Percentiles rank a stretch among this genome's conserved stretches.
These are phyloP conservation scores for Brachypodium distachyon DNA, from an alignment of 202 grass and related monocot species.

Conservation along the genomic window DNA sequence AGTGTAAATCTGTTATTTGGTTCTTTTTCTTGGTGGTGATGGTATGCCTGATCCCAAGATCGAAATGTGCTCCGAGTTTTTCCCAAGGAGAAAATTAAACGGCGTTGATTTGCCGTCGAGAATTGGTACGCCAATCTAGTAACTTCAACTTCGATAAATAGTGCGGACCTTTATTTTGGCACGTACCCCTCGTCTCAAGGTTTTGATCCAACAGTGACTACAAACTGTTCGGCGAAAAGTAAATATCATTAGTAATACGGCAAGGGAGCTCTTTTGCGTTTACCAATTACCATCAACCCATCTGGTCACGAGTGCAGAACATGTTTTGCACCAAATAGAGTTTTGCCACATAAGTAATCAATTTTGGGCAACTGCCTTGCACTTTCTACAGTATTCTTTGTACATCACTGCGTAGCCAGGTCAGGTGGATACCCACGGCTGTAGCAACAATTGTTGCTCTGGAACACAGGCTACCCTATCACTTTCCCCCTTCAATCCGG, in stretches of 20 bases:
- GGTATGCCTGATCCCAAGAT: not conserved
- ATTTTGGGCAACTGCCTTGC: not conserved
- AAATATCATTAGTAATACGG: no score
- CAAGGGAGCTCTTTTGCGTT: no score
- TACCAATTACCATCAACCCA: not conserved
- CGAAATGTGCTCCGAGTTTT: not conserved
- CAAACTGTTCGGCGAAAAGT: no score
- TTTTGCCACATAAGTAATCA: not conserved
- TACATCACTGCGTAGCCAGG: constrained; percentile 16
- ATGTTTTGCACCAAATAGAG: not conserved
- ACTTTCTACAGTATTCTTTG: constrained; percentile 19
- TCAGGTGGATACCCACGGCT: not conserved
- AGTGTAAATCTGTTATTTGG: not conserved
- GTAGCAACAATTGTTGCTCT: constrained; percentile 68
- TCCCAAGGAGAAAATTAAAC: no score
- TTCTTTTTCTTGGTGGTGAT: constrained; percentile 22
- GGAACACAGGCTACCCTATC: not conserved
- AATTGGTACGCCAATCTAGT: no score
- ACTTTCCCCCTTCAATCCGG: not conserved
- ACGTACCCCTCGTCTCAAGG: no score
- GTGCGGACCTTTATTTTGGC: no score
- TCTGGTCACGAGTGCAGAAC: not conserved
- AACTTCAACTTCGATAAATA: no score
- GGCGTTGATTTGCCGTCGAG: no score
- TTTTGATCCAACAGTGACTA: no score